A percentile compares a stretch with the other conserved stretches of the same genome.
Conservation (phyloP, 306 rosid genomes). For the Fagus crenata region DNA sequence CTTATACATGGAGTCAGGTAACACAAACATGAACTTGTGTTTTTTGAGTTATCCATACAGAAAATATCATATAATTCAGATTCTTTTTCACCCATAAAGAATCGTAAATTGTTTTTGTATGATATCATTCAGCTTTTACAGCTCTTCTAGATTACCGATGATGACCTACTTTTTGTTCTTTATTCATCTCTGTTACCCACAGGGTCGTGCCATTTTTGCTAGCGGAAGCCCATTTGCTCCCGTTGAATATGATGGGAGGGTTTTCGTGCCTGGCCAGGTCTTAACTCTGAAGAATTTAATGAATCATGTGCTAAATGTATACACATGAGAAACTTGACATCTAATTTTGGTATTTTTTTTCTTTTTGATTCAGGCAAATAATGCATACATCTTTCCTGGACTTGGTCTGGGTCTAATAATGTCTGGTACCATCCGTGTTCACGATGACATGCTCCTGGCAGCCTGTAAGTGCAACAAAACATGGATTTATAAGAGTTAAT, state of each 20-base stretch:
- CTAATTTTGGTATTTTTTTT: conserved; percentile 23
- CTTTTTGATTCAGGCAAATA: conserved; percentile 64
- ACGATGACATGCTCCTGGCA: conserved; percentile 86
- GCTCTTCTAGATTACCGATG: neutral
- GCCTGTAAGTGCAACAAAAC: conserved; percentile 67
- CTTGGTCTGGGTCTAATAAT: conserved; percentile 84
- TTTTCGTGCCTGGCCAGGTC: conserved; percentile 86
- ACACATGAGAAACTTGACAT: conserved; percentile 1
- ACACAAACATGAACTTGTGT: neutral
- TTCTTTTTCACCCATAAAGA: neutral
- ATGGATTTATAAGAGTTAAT: neutral
- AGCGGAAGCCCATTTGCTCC: conserved; percentile 92
- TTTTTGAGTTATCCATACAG: neutral
- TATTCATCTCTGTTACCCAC: conserved; percentile 13
- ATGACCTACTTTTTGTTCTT: conserved; percentile 10
- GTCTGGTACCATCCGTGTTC: conserved; percentile 91
- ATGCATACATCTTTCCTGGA: conserved; percentile 96
- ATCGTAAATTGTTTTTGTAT: neutral
- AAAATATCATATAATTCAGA: neutral
- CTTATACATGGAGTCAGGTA: conserved; percentile 62
- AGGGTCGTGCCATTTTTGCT: conserved; percentile 86
- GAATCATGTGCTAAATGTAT: neutral
- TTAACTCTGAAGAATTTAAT: conserved; percentile 12
- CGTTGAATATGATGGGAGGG: conserved; percentile 78
- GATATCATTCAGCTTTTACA: neutral